phyloP scores from a whole-genome alignment of 2,329 filamentous ascomycete genomes.

The Dryadomyces quercus-mongolicae region DNA sequence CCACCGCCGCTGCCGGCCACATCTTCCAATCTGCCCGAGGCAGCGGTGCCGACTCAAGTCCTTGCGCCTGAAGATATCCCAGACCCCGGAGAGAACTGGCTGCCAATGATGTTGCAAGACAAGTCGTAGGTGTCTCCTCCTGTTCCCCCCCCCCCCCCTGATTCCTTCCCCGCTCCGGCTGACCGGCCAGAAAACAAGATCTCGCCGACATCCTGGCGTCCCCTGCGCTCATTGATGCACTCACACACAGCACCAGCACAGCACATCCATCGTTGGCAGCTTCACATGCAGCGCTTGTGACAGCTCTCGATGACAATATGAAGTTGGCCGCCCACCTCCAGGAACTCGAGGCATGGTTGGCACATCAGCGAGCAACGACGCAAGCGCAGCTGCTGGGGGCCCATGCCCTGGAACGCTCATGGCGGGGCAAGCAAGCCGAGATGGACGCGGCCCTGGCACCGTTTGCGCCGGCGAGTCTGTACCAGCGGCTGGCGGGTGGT shows the following conservation, averaged over 20 bases:
- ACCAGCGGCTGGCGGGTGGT: constrained; percentile 64
- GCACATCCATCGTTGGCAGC: constrained; percentile 60
- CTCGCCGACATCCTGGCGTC: constrained; percentile 57
- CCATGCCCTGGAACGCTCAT: constrained; percentile 82
- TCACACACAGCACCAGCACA: constrained; percentile 54
- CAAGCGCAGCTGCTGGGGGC: constrained; percentile 74
- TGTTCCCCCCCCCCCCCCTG: too few relatives aligned
- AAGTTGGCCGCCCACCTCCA: constrained; percentile 52
- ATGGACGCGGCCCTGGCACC: constrained; percentile 77
- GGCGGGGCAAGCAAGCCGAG: constrained; percentile 76
- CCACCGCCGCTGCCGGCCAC: constrained; percentile 22
- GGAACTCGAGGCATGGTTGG: constrained; percentile 44
- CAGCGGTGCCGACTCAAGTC: constrained; percentile 13
- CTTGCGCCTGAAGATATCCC: constrained; percentile 26
- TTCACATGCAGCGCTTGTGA: constrained; percentile 51
- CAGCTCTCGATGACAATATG: constrained; percentile 59
- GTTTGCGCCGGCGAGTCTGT: constrained; percentile 78
- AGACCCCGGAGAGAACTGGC: constrained; percentile 61
- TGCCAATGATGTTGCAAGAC: constrained; percentile 64
- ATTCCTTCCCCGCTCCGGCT: background rate
- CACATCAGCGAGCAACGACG: constrained; percentile 53
- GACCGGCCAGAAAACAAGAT: constrained; percentile 54
- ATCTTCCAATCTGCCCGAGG: constrained; percentile 15
- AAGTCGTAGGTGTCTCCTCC: constrained; percentile 60
- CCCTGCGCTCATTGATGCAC: constrained; percentile 56